Evolutionary conservation across 2,329 filamentous ascomycete species (phyloP).

Genomic region (Nemania bipapillata): DNA sequence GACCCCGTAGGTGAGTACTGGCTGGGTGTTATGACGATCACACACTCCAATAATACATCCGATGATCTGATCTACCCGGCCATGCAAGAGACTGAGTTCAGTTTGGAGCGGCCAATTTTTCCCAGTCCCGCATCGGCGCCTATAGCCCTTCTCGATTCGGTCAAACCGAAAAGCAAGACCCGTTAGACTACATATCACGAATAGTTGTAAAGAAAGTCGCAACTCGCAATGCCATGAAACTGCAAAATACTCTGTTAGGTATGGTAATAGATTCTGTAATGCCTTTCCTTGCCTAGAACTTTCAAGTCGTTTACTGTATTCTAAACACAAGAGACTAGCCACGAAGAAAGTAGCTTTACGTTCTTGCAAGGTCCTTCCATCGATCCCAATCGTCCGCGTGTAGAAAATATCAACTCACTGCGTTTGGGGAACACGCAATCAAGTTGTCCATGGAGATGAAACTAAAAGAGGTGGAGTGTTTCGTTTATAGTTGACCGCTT

Average conservation of each 20-base stretch:
- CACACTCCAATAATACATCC: neutral
- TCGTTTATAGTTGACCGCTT: neutral
- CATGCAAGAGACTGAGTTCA: neutral
- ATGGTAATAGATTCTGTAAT: too few relatives aligned
- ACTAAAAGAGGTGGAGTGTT: neutral
- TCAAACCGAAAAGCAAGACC: neutral
- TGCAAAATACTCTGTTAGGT: too few relatives aligned
- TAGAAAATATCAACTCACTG: neutral
- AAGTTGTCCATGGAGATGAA: neutral
- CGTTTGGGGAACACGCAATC: neutral
- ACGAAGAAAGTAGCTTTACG: too few relatives aligned
- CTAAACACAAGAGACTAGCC: too few relatives aligned
- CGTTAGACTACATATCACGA: neutral
- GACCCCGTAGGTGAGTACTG: too few relatives aligned
- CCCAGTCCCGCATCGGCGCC: neutral
- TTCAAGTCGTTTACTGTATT: too few relatives aligned
- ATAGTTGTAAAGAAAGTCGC: neutral
- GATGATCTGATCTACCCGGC: neutral
- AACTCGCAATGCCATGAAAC: too few relatives aligned
- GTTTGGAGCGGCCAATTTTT: neutral
- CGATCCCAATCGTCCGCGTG: neutral
- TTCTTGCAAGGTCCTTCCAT: too few relatives aligned
- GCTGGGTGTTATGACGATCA: too few relatives aligned
- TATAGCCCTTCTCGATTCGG: neutral
- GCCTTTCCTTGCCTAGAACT: too few relatives aligned